These are phyloP conservation scores for Boletus vermiculosoides DNA, from an alignment of 768 basidiomycete genomes.

Conservation along the genomic window DNA sequence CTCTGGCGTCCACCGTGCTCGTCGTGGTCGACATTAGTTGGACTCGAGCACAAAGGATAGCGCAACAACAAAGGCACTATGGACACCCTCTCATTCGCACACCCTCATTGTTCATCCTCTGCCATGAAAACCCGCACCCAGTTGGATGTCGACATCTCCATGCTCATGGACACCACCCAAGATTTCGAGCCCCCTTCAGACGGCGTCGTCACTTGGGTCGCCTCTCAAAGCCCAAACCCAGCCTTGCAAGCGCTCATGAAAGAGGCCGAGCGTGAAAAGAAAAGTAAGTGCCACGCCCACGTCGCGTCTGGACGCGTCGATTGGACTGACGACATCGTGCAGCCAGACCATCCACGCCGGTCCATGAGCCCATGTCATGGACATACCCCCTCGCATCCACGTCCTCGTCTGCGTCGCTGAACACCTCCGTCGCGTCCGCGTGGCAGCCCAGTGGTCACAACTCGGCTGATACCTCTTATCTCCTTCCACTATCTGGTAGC, in stretches of 20 bases:
- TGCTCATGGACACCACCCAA: conserved; percentile 15
- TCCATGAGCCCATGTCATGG: conserved; percentile 14
- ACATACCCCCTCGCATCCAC: conserved; percentile 13
- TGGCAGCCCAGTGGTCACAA: conserved; percentile 6
- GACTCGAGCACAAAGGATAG: background rate
- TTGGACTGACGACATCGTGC: background rate
- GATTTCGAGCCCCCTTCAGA: conserved; percentile 8
- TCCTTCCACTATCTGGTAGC: conserved; percentile 4
- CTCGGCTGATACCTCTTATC: conserved; percentile 6
- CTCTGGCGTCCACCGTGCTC: background rate
- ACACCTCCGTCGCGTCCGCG: conserved; percentile 6
- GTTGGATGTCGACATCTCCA: conserved; percentile 1
- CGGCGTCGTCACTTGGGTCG: conserved; percentile 25
- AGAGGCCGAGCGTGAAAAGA: conserved; percentile 29
- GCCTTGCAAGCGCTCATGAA: conserved; percentile 24
- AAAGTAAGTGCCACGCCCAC: conserved; percentile 11
- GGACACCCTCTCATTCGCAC: background rate
- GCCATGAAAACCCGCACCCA: background rate
- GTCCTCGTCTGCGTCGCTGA: background rate
- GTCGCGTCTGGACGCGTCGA: conserved; percentile 1
- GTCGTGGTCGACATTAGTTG: background rate
- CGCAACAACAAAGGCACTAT: background rate
- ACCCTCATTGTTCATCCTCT: background rate
- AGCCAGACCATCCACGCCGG: conserved; percentile 20
- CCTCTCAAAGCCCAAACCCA: conserved; percentile 26